Conservation (phyloP, 371 early-diverging fungal species). For the Conidiobolus coronatus region DNA sequence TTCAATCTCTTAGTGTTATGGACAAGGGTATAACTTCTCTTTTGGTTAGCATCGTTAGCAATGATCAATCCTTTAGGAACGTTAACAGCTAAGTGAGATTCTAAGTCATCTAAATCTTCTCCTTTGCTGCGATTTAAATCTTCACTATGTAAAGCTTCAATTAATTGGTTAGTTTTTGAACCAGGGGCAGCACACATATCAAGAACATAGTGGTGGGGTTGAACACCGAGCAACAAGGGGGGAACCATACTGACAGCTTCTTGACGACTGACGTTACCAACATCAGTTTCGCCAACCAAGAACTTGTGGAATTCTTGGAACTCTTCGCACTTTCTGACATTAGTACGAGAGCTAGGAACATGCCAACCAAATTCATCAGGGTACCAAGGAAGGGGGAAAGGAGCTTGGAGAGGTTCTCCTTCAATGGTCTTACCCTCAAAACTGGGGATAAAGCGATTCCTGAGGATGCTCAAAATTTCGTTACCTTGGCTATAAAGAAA, state of each 20-base stretch:
- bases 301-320: constrained; percentile 71
- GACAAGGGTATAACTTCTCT: constrained; percentile 82
- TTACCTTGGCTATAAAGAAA: constrained; percentile 13
- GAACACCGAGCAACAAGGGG: constrained; percentile 77
- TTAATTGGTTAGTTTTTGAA: constrained; percentile 73
- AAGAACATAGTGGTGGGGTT: constrained; percentile 60
- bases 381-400: constrained; percentile 66
- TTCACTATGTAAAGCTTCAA: constrained; percentile 72
- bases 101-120: constrained; percentile 11
- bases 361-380: constrained; percentile 81
- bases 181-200: constrained; percentile 91
- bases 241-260: constrained; percentile 99
- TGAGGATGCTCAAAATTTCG: constrained; percentile 25
- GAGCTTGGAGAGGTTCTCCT: constrained; percentile 42
- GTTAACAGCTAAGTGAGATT: neutral
- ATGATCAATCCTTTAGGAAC: constrained; percentile 56
- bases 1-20: constrained; percentile 85
- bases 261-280: constrained; percentile 90
- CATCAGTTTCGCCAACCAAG: constrained; percentile 83
- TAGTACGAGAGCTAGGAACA: constrained; percentile 37
- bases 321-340: constrained; percentile 44
- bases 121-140: constrained; percentile 32
- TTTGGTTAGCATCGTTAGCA: constrained; percentile 90
- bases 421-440: constrained; percentile 33
- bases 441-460: constrained; percentile 23